These are phyloP conservation scores for Leccinum ochraceum DNA, from an alignment of 768 basidiomycete genomes.

Conservation along the genomic window DNA sequence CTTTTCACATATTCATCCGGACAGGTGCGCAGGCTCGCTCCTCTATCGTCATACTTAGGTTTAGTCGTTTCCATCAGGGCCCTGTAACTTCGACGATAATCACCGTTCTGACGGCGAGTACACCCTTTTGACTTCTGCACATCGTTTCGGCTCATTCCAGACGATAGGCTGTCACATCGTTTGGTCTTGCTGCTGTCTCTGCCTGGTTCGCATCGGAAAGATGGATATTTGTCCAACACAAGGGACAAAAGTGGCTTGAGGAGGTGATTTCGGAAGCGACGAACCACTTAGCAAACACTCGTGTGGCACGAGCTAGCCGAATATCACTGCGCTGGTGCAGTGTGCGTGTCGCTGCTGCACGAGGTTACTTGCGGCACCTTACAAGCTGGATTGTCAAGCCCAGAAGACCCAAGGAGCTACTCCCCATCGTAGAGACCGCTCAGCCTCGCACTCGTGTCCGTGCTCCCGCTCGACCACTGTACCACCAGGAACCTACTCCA, in stretches of 20 bases:
- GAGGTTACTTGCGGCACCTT: slow-evolving; percentile 27
- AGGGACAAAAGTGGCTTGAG: slow-evolving; percentile 53
- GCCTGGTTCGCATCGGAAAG: slow-evolving; percentile 56
- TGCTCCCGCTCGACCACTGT: slow-evolving; percentile 8
- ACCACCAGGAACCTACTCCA: slow-evolving; percentile 26
- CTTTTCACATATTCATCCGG: slow-evolving; percentile 74
- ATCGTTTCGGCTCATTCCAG: slow-evolving; percentile 9
- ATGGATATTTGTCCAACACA: slow-evolving; percentile 47
- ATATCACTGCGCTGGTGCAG: slow-evolving; percentile 30
- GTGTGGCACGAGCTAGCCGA: slow-evolving; percentile 25
- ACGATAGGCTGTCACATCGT: slow-evolving; percentile 38
- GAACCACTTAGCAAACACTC: slow-evolving; percentile 29
- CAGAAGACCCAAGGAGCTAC: slow-evolving; percentile 21
- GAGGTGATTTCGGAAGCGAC: slow-evolving; percentile 40
- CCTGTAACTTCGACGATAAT: slow-evolving; percentile 66
- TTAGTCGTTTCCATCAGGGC: slow-evolving; percentile 42
- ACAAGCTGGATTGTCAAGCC: slow-evolving; percentile 27
- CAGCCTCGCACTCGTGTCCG: slow-evolving; percentile 9
- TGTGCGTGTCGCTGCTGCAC: slow-evolving; percentile 17
- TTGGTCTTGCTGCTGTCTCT: slow-evolving; percentile 51
- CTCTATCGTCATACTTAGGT: slow-evolving; percentile 23
- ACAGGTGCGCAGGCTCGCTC: slow-evolving; percentile 48
- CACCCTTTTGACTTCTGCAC: neutral
- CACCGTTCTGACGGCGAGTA: slow-evolving; percentile 62
- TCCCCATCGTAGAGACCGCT: slow-evolving; percentile 25